A percentile compares a stretch with the other conserved stretches of the same genome.
phyloP scores from a whole-genome alignment of 2,329 filamentous ascomycete genomes.

The Curvularia eragrostidis region DNA sequence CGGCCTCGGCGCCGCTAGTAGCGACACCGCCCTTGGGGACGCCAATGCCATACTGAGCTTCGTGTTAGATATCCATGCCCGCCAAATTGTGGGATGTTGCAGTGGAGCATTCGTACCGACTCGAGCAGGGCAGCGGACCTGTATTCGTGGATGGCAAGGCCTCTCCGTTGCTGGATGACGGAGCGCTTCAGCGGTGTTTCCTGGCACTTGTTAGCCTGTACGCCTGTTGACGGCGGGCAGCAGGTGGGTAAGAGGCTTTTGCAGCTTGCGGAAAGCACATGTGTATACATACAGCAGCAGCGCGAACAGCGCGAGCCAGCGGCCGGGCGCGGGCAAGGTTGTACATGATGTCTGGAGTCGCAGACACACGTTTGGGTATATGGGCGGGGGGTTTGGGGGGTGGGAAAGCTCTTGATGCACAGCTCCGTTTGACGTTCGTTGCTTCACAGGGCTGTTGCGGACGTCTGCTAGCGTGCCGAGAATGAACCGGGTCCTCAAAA shows the following conservation, averaged over 20 bases:
- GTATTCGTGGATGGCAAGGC: constrained; percentile 98
- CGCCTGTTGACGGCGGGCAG: constrained; percentile 33
- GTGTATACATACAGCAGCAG: constrained; percentile 69
- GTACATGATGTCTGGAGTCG: constrained; percentile 71
- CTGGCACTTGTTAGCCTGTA: constrained; percentile 52
- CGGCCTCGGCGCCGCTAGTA: constrained; percentile 82
- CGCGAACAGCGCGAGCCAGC: constrained; percentile 79
- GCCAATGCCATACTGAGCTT: constrained; percentile 83
- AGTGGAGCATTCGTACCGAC: constrained; percentile 55
- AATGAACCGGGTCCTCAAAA: constrained; percentile 40
- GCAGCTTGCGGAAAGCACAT: constrained; percentile 18
- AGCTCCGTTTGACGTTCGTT: constrained; percentile 26
- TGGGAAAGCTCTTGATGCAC: constrained; percentile 30
- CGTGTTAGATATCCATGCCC: constrained; percentile 32
- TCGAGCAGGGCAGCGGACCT: constrained; percentile 91
- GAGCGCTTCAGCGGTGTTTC: constrained; percentile 62
- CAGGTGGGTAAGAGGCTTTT: constrained; percentile 43
- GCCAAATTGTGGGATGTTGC: constrained; percentile 15
- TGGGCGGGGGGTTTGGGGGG: constrained; percentile 28
- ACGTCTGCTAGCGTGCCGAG: constrained; percentile 42
- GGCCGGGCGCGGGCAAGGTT: constrained; percentile 79
- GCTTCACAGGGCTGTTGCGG: constrained; percentile 39
- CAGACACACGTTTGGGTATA: constrained; percentile 35
- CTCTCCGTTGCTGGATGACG: constrained; percentile 79
- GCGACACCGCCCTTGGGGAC: constrained; percentile 91